Base-by-base conservation (phyloP, 805 yeast species). In the Pichia scutulata region DNA sequence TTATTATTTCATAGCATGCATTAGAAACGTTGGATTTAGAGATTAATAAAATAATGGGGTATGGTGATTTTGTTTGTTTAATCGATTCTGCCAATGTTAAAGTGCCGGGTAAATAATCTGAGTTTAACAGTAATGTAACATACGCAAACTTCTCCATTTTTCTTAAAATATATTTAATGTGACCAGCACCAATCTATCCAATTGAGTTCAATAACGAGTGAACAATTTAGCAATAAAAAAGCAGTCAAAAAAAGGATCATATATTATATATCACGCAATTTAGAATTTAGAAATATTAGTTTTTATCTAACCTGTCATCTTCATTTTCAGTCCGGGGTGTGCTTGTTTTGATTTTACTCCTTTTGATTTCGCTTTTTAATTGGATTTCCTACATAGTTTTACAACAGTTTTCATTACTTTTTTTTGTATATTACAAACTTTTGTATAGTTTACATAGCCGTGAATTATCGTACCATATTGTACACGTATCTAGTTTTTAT, bases 21-120 rank as follows among this genome's bases (percentile, higher is more conserved):
- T 16, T 9, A 0, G 41, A 26, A n/a, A 61, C 48, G 16, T 43
- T 41, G 4, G 44, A 23, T 24, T 53, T 39, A 1, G 65, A 58
- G 33, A 60, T 57, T 10, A 66, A 49, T 16, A 67, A 47, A 12
- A 65, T 45, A 7, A 63, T 47, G 7, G 66, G 66, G 18, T 52
- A 28, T 12, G 23, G 46, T 9, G 64, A 50, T 4, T 48, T 48
- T 2, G 58, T 54, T 12, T 50, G 43, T 24, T 46, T 52, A 43
- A 70, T 49, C 5, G 70, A 60, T 25, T 58, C 47, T 7, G 60
- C 66, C 36, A 70, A 55, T 1, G 66, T 57, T 16, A 71, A 53
- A 3, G 68, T 62, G 5, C 75, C 75, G 0, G 75, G 71, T 13
- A 71, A 52, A 52, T 71, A 71, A 2, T 59, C 48, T 36, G 68